A percentile compares a stretch with the other conserved stretches of the same genome.
Evolutionary conservation across 1,284 basidiomycete species (phyloP).

Genomic region (Ganoderma meredithae): DNA sequence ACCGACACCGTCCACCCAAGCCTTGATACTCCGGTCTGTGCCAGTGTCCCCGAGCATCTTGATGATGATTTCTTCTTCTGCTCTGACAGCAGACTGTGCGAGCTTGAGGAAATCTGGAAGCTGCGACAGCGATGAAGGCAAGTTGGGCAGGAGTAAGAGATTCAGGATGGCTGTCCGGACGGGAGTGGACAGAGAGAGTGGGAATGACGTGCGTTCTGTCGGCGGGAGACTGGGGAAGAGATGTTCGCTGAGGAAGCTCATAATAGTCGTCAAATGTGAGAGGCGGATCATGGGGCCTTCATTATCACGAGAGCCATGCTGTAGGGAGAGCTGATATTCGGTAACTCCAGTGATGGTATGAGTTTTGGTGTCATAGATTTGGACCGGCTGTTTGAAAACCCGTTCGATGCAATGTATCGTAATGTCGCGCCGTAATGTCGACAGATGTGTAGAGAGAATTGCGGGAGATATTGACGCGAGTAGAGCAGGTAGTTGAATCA

Average conservation of each 20-base stretch:
- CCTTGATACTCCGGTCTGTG: conserved; percentile 59
- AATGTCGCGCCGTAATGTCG: conserved; percentile 71
- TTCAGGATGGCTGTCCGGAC: conserved; percentile 66
- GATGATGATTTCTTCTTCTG: conserved; percentile 67
- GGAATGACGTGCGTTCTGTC: conserved; percentile 51
- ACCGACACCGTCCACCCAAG: conserved; percentile 69
- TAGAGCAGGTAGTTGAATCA: conserved; percentile 60
- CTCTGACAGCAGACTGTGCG: conserved; percentile 59
- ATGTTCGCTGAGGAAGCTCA: conserved; percentile 63
- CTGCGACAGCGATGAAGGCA: conserved; percentile 66
- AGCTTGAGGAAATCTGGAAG: conserved; percentile 71
- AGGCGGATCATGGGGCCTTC: conserved; percentile 52
- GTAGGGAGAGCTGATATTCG: conserved; percentile 55
- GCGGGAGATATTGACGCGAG: conserved; percentile 64
- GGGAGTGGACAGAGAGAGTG: conserved; percentile 63
- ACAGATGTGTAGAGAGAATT: conserved; percentile 61
- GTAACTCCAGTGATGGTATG: conserved; percentile 40
- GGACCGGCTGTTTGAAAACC: conserved; percentile 59
- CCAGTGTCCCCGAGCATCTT: conserved; percentile 55
- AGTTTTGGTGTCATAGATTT: conserved; percentile 47
- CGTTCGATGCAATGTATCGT: conserved; percentile 64
- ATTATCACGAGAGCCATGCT: conserved; percentile 52
- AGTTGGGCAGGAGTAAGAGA: conserved; percentile 67
- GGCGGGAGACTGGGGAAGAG: conserved; percentile 64
- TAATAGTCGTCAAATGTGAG: conserved; percentile 56